Percentiles rank a stretch among this genome's conserved stretches.
These are phyloP conservation scores for Ceratocystis variospora DNA, from an alignment of 2,329 filamentous ascomycete genomes.

Conservation along the genomic window DNA sequence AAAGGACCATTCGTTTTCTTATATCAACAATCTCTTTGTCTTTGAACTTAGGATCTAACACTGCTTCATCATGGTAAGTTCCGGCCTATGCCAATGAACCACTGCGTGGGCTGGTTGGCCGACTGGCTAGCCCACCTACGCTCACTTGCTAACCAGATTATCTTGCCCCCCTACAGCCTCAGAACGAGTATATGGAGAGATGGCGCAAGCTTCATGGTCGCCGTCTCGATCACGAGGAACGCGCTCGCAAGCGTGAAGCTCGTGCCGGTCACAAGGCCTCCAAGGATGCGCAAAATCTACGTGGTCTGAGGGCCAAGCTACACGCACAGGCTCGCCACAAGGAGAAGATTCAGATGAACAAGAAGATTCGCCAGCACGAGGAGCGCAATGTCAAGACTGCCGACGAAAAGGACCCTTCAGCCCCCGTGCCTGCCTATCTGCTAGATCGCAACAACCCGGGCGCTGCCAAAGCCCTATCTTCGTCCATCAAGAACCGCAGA, in stretches of 20 bases:
- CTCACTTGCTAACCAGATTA: slow-evolving; percentile 4
- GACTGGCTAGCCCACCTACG: too few species aligned
- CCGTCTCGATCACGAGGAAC: slow-evolving; percentile 68
- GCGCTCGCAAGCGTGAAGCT: slow-evolving; percentile 70
- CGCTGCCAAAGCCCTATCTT: slow-evolving; percentile 56
- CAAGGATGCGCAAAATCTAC: slow-evolving; percentile 83
- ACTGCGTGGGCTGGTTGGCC: too few species aligned
- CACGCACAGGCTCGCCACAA: slow-evolving; percentile 86
- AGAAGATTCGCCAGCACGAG: slow-evolving; percentile 87
- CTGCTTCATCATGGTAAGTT: slow-evolving; percentile 15
- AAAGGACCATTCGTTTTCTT: slow-evolving; percentile 11
- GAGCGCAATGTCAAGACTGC: slow-evolving; percentile 89
- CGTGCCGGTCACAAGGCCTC: slow-evolving; percentile 81
- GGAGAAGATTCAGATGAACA: slow-evolving; percentile 98
- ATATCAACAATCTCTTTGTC: background rate
- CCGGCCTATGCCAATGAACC: too few species aligned
- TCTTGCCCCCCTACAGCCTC: slow-evolving; percentile 41
- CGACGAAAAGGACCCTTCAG: slow-evolving; percentile 62
- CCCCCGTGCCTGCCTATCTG: slow-evolving; percentile 81
- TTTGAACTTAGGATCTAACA: background rate
- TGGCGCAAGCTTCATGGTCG: slow-evolving; percentile 45
- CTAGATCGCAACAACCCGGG: slow-evolving; percentile 61
- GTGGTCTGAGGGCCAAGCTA: slow-evolving; percentile 81
- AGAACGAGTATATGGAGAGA: slow-evolving; percentile 56
- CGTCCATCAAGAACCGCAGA: slow-evolving; percentile 90